Evolutionary conservation across 2,329 filamentous ascomycete genomes (phyloP).

Genomic region (Fusarium chlamydosporum): DNA sequence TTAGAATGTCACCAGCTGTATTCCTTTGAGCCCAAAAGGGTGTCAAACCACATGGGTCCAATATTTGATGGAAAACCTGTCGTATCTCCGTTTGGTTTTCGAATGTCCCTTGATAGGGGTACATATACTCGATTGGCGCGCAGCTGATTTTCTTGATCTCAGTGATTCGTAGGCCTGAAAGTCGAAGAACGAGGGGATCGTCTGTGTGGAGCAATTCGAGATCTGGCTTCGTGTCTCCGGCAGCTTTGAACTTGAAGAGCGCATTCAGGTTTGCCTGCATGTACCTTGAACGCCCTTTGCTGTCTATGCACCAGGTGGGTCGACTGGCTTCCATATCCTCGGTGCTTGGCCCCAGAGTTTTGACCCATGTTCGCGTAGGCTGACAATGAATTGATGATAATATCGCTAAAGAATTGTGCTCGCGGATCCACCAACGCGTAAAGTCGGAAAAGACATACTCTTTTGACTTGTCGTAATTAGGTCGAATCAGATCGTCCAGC

Average conservation of each 20-base stretch:
- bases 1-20: neutral
- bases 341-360: neutral
- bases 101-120: slow-evolving; percentile 9
- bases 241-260: slow-evolving; percentile 29
- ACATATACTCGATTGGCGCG: slow-evolving; percentile 22
- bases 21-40: slow-evolving; percentile 23
- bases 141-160: slow-evolving; percentile 22
- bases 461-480: slow-evolving; percentile 35
- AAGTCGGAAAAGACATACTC: slow-evolving; percentile 40
- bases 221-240: slow-evolving; percentile 12
- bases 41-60: slow-evolving; percentile 34
- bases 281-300: slow-evolving; percentile 26
- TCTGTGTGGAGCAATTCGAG: neutral
- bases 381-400: slow-evolving; percentile 34
- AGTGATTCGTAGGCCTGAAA: slow-evolving; percentile 9
- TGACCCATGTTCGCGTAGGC: slow-evolving; percentile 31
- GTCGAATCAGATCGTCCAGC: slow-evolving; percentile 32
- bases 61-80: slow-evolving; percentile 21
- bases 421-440: slow-evolving; percentile 40
- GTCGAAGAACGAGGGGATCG: slow-evolving; percentile 11
- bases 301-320: slow-evolving; percentile 35
- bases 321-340: fast-evolving
- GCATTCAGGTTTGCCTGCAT: slow-evolving; percentile 22
- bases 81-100: slow-evolving; percentile 9
- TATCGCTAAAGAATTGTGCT: slow-evolving; percentile 25